A percentile compares a stretch with the other conserved stretches of the same genome.
phyloP scores from a whole-genome alignment of 768 basidiomycete species.

The Leccinellum albellum region DNA sequence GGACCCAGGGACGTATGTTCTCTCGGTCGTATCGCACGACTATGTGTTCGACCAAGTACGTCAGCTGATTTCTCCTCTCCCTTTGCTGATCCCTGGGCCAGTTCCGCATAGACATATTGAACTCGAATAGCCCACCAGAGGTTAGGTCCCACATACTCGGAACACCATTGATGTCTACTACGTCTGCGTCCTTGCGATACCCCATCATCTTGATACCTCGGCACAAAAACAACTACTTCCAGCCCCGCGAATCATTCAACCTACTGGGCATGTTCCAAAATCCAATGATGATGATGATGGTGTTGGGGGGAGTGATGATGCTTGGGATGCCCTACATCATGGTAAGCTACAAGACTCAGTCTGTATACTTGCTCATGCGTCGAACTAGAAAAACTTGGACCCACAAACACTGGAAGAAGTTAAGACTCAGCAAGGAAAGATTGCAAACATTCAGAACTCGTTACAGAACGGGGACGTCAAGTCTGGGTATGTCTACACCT shows the following conservation, averaged over 20 bases:
- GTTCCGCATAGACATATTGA: slow-evolving; percentile 65
- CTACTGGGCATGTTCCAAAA: slow-evolving; percentile 72
- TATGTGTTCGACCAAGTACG: slow-evolving; percentile 67
- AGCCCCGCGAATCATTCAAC: slow-evolving; percentile 70
- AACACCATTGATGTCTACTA: slow-evolving; percentile 60
- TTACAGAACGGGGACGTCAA: slow-evolving; percentile 57
- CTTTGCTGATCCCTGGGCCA: slow-evolving; percentile 25
- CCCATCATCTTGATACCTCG: slow-evolving; percentile 57
- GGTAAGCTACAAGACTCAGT: slow-evolving; percentile 34
- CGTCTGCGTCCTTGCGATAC: slow-evolving; percentile 53
- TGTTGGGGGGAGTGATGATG: slow-evolving; percentile 61
- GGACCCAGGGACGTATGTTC: slow-evolving; percentile 61
- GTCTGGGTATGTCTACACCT: slow-evolving; percentile 43
- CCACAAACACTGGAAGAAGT: slow-evolving; percentile 65
- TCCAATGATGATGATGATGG: slow-evolving; percentile 83
- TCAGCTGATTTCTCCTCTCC: background rate
- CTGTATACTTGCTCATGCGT: slow-evolving; percentile 3
- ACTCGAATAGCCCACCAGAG: slow-evolving; percentile 43
- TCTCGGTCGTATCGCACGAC: slow-evolving; percentile 66
- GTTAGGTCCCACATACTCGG: slow-evolving; percentile 63
- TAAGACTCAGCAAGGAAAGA: slow-evolving; percentile 55
- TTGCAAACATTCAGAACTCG: slow-evolving; percentile 52
- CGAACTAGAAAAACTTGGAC: slow-evolving; percentile 67
- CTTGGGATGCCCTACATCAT: slow-evolving; percentile 73
- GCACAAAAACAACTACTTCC: slow-evolving; percentile 59